These are phyloP conservation scores for Boletus rubropictus DNA, from an alignment of 768 basidiomycete genomes.

Conservation along the genomic window DNA sequence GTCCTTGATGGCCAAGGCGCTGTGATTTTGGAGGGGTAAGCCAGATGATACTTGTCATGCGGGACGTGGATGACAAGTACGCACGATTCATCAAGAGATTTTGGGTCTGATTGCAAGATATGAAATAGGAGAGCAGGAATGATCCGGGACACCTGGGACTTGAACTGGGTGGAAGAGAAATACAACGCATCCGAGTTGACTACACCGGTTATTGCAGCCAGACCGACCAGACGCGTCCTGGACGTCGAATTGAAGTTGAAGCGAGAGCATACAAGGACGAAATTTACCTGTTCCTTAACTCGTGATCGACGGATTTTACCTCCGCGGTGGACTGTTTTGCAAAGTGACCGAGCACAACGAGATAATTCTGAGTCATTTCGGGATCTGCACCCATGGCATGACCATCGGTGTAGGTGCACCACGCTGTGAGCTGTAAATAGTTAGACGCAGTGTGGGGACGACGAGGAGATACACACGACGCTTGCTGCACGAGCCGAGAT, in stretches of 20 bases:
- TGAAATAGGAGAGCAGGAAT: conserved; percentile 66
- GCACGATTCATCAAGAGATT: conserved; percentile 64
- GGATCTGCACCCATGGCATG: conserved; percentile 76
- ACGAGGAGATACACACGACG: conserved; percentile 49
- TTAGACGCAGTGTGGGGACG: not conserved
- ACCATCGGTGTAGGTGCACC: conserved; percentile 89
- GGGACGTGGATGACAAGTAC: not conserved
- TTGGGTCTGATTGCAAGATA: conserved; percentile 56
- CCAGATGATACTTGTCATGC: too few relatives aligned
- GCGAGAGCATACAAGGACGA: not conserved
- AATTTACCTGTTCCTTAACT: conserved; percentile 66
- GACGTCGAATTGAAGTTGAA: not conserved
- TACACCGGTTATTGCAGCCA: conserved; percentile 76
- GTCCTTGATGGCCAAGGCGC: conserved; percentile 58
- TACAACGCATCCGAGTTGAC: conserved; percentile 82
- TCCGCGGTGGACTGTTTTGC: conserved; percentile 51
- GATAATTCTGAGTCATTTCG: conserved; percentile 61
- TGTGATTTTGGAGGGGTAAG: conserved; percentile 22
- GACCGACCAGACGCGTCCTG: conserved; percentile 80
- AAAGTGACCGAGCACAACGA: conserved; percentile 62
- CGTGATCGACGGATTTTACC: conserved; percentile 50
- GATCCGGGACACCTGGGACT: conserved; percentile 62
- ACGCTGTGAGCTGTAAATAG: conserved; percentile 70
- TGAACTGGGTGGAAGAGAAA: conserved; percentile 65
- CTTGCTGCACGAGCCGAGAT: conserved; percentile 72